phyloP scores from a whole-genome alignment of 768 basidiomycete genomes.

The Mycena pura region DNA sequence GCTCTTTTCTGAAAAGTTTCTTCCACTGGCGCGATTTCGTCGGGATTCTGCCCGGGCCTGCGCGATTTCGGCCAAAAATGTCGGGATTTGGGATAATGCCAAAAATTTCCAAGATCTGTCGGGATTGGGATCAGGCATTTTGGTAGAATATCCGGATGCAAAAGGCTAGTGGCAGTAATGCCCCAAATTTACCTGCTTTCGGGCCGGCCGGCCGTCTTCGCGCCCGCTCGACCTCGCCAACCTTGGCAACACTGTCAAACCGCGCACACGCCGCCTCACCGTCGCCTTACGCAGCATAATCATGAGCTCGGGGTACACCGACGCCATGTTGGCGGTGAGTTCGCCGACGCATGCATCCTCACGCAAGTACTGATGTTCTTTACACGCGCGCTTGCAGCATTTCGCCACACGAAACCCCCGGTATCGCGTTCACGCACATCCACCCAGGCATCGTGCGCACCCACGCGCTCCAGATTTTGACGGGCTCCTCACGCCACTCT shows the following conservation, averaged over 20 bases:
- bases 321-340: constrained; percentile 1
- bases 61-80: too few species aligned
- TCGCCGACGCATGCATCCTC: neutral
- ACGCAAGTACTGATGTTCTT: neutral
- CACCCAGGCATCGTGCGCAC: neutral
- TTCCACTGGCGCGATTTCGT: neutral
- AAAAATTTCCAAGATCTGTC: too few species aligned
- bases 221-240: constrained; percentile 26
- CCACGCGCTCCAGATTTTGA: neutral
- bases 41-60: too few species aligned
- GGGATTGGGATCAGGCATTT: too few species aligned
- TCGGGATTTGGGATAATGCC: too few species aligned
- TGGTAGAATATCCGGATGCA: too few species aligned
- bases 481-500: constrained; percentile 1
- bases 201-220: constrained; percentile 25
- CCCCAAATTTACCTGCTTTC: too few species aligned
- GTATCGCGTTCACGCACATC: constrained; percentile 6
- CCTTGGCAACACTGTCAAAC: constrained; percentile 22
- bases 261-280: neutral
- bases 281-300: constrained; percentile 5
- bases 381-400: neutral
- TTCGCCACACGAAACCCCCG: neutral
- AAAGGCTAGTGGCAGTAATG: too few species aligned
- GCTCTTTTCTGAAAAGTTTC: neutral
- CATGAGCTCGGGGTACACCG: neutral